phyloP scores from a whole-genome alignment of 306 rosid species.

The Lablab purpureus region DNA sequence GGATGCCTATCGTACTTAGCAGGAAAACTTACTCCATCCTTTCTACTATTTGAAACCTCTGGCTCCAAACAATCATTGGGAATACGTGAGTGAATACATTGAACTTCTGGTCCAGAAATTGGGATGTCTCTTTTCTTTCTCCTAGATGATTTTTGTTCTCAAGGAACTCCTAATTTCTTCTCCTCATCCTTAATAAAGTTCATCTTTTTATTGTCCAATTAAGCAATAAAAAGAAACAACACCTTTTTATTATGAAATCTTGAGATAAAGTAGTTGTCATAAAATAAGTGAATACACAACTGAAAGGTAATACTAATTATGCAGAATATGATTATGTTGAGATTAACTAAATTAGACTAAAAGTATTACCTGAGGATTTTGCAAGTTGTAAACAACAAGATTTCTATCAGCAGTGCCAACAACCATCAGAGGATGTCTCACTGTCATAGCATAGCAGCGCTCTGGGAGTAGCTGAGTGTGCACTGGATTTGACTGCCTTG shows the following conservation, averaged over 20 bases:
- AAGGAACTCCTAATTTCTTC: not conserved
- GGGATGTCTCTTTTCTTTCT: constrained; percentile 23
- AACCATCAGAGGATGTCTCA: constrained; percentile 90
- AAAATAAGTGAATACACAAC: constrained; percentile 26
- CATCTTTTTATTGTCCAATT: not conserved
- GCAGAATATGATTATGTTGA: constrained; percentile 18
- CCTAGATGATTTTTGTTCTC: constrained; percentile 17
- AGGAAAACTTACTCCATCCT: not conserved
- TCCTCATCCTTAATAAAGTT: not conserved
- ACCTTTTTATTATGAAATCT: not conserved
- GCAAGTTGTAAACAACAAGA: constrained; percentile 87
- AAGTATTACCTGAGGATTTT: constrained; percentile 79
- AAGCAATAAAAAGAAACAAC: constrained; percentile 18
- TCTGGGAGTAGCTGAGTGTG: constrained; percentile 93
- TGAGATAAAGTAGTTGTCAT: constrained; percentile 18
- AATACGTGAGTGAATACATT: not conserved
- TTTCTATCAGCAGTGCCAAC: constrained; percentile 97
- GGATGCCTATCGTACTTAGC: not conserved
- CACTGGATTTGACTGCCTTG: constrained; percentile 93
- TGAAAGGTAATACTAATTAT: constrained; percentile 19
- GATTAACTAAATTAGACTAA: constrained; percentile 24
- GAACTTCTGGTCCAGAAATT: constrained; percentile 6
- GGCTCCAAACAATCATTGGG: constrained; percentile 7
- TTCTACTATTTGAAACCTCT: constrained; percentile 12
- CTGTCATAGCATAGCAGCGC: constrained; percentile 84